Percentiles rank a stretch among this genome's conserved stretches.
These are phyloP conservation scores for Mycena rosella DNA, from an alignment of 768 basidiomycete species.

Conservation along the genomic window DNA sequence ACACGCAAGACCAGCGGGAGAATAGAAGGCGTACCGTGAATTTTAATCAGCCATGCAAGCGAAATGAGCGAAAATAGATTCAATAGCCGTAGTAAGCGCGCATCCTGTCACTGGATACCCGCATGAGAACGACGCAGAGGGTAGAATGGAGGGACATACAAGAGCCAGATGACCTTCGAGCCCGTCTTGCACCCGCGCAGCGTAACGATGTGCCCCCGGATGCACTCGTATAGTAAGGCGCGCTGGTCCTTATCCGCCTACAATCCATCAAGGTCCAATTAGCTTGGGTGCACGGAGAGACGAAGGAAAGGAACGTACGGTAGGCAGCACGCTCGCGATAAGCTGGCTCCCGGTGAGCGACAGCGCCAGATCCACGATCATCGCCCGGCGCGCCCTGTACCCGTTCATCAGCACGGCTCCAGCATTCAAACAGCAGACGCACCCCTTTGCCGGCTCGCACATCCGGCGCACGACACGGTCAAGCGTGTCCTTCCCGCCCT, in stretches of 20 bases:
- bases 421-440: conserved; percentile 24
- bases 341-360: conserved; percentile 89
- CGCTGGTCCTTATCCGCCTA: conserved; percentile 92
- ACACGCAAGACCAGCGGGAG: no score
- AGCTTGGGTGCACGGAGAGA: conserved; percentile 19
- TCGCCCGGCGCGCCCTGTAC: conserved; percentile 72
- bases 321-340: conserved; percentile 85
- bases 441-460: conserved; percentile 91
- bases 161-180: conserved; percentile 93
- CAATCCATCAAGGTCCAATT: neutral
- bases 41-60: conserved; percentile 43
- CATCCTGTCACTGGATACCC: conserved; percentile 67
- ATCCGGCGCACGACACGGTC: conserved; percentile 82
- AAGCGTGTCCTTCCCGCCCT: conserved; percentile 82
- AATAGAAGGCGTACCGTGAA: conserved; percentile 36
- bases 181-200: conserved; percentile 93
- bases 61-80: conserved; percentile 40
- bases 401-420: conserved; percentile 5
- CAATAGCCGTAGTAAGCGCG: conserved; percentile 76
- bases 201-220: conserved; percentile 89
- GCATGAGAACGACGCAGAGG: neutral
- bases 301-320: conserved; percentile 56
- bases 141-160: conserved; percentile 53
- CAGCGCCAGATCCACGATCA: conserved; percentile 88
- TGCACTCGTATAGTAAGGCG: conserved; percentile 85